Base-by-base conservation (phyloP, 345 rosid genomes). In the Camelina neglecta region DNA sequence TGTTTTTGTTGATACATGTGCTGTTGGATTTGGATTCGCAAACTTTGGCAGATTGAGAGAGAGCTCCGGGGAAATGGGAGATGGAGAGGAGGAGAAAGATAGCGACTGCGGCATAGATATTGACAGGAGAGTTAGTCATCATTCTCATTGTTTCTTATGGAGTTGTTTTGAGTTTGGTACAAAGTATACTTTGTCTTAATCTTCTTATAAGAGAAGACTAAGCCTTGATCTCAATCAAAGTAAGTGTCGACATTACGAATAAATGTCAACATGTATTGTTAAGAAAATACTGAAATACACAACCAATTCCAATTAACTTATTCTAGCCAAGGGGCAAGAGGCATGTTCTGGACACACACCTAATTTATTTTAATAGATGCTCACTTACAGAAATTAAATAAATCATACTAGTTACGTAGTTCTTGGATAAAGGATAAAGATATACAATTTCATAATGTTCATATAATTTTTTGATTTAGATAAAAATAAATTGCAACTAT, bases 1-100 rank as follows among this genome's bases (percentile, higher is more conserved):
- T 35, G 68, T 16, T 6, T 66, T 67, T 61, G 71, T 73, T 60
- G 59, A 51, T 84, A 83, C 96, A 90, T 2, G 65, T 4, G 38
- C 72, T 50, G 9, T 48, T 23, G 16, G 70, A 13, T 10, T 70
- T 74, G 0, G 50, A 15, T 12, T 75, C 3, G 26, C 90, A 79
- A 1, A 65, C 71, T 15, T 48, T 23, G 8, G 24, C 21, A 44
- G 81, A 55, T 69, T 70, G 53, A n/a, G 80, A 69, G 5, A 53
- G 60, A 70, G 71, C 71, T 70, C 51, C 60, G 8, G 75, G 65
- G n/a, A 76, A 35, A 5, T 45, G 44, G 26, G 66, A 76, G 65
- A 63, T 69, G 41, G 68, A 41, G 35, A 75, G 48, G 63, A 69
- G 63, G 47, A 76, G 56, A 69, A 76, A 20, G 31, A 68, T 8